Conservation (phyloP, 805 yeast genomes). For the Monosporozyma solicola region DNA sequence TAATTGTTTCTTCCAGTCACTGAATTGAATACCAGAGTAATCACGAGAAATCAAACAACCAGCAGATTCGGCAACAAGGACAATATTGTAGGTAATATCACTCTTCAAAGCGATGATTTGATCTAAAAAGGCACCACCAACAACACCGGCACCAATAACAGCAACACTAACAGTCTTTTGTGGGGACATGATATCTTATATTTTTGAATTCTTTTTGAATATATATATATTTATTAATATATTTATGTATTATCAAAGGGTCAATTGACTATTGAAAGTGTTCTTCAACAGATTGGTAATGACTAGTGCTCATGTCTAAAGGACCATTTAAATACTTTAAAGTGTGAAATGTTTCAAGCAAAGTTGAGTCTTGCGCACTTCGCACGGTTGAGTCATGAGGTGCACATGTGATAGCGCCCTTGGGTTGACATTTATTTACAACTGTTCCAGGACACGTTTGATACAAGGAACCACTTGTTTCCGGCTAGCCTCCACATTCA, state of each 20-base stretch:
- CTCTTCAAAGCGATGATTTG: conserved; percentile 61
- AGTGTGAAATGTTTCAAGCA: neutral
- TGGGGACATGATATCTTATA: conserved; percentile 29
- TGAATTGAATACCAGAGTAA: conserved; percentile 56
- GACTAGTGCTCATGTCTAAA: neutral
- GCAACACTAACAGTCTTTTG: conserved; percentile 54
- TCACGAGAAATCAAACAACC: conserved; percentile 61
- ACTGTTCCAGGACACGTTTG: conserved; percentile 17
- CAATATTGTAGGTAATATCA: conserved; percentile 63
- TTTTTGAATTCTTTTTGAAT: neutral
- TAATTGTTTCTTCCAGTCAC: conserved; percentile 46
- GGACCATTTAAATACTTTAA: neutral
- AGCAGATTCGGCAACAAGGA: conserved; percentile 67
- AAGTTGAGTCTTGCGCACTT: too few relatives aligned
- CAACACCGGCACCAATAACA: conserved; percentile 84
- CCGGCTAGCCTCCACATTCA: conserved; percentile 58
- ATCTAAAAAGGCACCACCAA: conserved; percentile 82
- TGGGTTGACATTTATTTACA: neutral
- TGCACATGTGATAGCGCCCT: neutral
- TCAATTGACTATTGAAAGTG: neutral
- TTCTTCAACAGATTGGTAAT: neutral
- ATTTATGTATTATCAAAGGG: neutral
- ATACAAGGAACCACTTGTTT: conserved; percentile 74
- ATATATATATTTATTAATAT: neutral
- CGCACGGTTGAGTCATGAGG: neutral